Conservation (phyloP, 495 filamentous ascomycete species). For the Recurvomyces mirabilis region DNA sequence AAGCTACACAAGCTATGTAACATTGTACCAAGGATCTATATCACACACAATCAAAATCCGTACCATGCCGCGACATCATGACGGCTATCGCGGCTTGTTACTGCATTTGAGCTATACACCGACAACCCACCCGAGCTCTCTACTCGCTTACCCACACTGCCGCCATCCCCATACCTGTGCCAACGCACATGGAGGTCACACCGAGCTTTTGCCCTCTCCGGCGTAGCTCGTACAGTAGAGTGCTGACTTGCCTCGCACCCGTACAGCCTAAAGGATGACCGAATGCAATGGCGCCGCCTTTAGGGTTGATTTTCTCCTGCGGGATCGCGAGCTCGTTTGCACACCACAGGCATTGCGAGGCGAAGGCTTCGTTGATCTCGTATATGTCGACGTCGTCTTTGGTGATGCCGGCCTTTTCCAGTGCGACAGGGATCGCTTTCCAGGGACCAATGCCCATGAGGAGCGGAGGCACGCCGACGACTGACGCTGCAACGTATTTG, state of each 20-base stretch:
- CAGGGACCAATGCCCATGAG: conserved; percentile 95
- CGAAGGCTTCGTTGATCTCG: conserved; percentile 99
- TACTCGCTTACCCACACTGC: conserved; percentile 87
- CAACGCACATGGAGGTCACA: conserved; percentile 92
- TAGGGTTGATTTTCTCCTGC: conserved; percentile 80
- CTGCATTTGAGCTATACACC: too few relatives aligned
- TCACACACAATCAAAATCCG: too few relatives aligned
- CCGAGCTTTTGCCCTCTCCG: conserved; percentile 73
- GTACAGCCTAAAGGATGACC: conserved; percentile 94
- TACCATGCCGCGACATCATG: too few relatives aligned
- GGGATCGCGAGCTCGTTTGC: conserved; percentile 76
- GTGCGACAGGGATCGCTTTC: conserved; percentile 87
- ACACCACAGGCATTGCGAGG: conserved; percentile 90
- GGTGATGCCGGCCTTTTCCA: conserved; percentile 72
- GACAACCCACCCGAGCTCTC: too few relatives aligned
- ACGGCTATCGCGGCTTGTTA: too few relatives aligned
- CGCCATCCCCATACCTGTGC: conserved; percentile 96
- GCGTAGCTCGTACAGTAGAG: conserved; percentile 76
- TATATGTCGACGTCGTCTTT: conserved; percentile 92
- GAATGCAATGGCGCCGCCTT: conserved; percentile 97
- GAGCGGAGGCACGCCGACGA: conserved; percentile 83
- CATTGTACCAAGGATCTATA: too few relatives aligned
- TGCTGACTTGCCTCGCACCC: conserved; percentile 85
- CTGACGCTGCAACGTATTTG: conserved; percentile 73
- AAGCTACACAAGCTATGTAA: too few relatives aligned